Evolutionary conservation across 2,329 filamentous ascomycete genomes (phyloP).

Genomic region (Microcyclosporella mali): DNA sequence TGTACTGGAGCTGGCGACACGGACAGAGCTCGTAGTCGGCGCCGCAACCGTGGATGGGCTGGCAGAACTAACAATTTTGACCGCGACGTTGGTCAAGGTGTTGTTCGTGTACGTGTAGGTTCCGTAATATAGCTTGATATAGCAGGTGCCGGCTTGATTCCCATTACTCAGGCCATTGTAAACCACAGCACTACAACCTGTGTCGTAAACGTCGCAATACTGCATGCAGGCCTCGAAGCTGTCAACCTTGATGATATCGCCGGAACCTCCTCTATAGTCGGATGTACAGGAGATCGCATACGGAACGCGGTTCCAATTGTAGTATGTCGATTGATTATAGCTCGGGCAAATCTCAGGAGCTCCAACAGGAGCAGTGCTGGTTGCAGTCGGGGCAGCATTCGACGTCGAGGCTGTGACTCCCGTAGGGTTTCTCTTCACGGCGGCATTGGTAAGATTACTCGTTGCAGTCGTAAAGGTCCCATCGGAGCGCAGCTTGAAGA

Average conservation of each 20-base stretch:
- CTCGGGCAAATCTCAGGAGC: too few relatives aligned
- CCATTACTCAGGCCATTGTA: neutral
- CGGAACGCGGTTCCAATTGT: too few relatives aligned
- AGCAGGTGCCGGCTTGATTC: neutral
- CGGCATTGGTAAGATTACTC: neutral
- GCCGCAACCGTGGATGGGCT: constrained; percentile 1
- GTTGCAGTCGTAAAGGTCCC: neutral
- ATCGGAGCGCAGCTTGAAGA: neutral
- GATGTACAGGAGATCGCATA: too few relatives aligned
- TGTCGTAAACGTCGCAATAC: neutral
- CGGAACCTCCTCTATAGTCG: too few relatives aligned
- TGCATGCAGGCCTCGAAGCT: neutral
- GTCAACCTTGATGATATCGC: neutral
- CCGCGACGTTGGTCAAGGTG: neutral
- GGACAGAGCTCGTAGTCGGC: too few relatives aligned
- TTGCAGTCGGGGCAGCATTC: too few relatives aligned
- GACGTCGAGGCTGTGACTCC: too few relatives aligned
- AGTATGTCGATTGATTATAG: too few relatives aligned
- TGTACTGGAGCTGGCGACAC: neutral
- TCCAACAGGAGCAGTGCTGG: too few relatives aligned
- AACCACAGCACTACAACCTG: neutral
- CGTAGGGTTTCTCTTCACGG: neutral
- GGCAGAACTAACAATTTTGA: neutral
- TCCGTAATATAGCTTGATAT: neutral
- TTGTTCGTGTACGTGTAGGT: neutral